Percentiles rank a stretch among this genome's conserved stretches.
phyloP scores from a whole-genome alignment of 1,284 basidiomycete genomes.

The Cryptococcus floricola region DNA sequence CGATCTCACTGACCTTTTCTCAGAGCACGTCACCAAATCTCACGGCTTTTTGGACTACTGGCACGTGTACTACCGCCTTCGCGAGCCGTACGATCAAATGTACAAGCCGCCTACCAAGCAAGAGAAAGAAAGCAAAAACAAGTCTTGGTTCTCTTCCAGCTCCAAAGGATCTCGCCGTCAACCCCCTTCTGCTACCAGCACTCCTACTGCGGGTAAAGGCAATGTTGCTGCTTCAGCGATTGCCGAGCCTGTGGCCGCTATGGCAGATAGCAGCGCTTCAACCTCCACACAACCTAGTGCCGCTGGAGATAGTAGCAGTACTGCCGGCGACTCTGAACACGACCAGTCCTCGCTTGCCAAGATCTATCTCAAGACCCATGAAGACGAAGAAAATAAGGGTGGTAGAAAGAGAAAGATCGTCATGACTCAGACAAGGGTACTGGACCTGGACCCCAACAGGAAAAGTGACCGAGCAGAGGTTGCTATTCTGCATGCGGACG shows the following conservation, averaged over 20 bases:
- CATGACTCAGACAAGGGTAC: conserved; percentile 78
- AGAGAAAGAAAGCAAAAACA: conserved; percentile 26
- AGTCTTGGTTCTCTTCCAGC: conserved; percentile 30
- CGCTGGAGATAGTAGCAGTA: no score
- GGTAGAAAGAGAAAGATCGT: conserved; percentile 61
- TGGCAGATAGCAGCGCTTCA: not conserved
- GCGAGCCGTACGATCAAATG: conserved; percentile 59
- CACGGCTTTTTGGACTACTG: conserved; percentile 77
- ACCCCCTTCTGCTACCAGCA: not conserved
- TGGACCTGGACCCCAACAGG: conserved; percentile 77
- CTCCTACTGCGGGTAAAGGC: not conserved
- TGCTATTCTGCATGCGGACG: conserved; percentile 82
- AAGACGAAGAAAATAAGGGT: not conserved
- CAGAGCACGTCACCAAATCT: conserved; percentile 65
- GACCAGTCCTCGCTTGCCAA: not conserved
- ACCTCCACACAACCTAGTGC: not conserved
- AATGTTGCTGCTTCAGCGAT: not conserved
- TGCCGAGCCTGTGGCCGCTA: not conserved
- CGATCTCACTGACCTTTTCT: not conserved
- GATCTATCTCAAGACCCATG: not conserved
- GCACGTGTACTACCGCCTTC: conserved; percentile 79
- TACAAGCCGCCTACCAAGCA: not conserved
- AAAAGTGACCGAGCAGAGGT: conserved; percentile 82
- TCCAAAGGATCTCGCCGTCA: not conserved
- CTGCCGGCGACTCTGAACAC: not conserved